Evolutionary conservation across 2,329 filamentous ascomycete genomes (phyloP).

Genomic region (Scleromitrula shiraiana): DNA sequence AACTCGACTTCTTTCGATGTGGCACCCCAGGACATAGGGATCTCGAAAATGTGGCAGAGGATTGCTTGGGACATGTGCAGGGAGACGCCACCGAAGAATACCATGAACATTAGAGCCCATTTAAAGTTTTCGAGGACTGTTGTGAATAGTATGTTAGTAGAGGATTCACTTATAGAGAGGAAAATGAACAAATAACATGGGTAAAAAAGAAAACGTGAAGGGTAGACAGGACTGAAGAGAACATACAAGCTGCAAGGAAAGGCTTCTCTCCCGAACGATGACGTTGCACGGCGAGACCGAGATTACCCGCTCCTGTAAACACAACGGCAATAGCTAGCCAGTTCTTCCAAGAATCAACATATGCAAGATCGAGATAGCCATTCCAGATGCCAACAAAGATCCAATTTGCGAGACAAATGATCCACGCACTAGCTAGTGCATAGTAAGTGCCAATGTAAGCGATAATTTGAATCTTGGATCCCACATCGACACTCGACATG

Average conservation of each 20-base stretch:
- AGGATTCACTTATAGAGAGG: not conserved
- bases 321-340: slow-evolving; percentile 57
- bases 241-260: slow-evolving; percentile 38
- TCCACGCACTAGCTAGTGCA: slow-evolving; percentile 58
- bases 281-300: slow-evolving; percentile 50
- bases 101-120: slow-evolving; percentile 8
- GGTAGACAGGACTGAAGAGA: no score
- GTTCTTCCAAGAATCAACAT: slow-evolving; percentile 57
- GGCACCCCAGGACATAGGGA: slow-evolving; percentile 77
- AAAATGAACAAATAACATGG: no score
- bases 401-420: slow-evolving; percentile 61
- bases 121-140: slow-evolving; percentile 10
- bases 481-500: slow-evolving; percentile 50
- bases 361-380: slow-evolving; percentile 57
- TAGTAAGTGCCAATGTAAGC: slow-evolving; percentile 57
- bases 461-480: slow-evolving; percentile 63
- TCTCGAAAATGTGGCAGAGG: slow-evolving; percentile 71
- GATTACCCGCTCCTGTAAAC: slow-evolving; percentile 44
- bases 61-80: slow-evolving; percentile 73
- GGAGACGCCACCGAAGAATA: slow-evolving; percentile 76
- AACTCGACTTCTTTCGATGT: slow-evolving; percentile 69
- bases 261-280: slow-evolving; percentile 50
- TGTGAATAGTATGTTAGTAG: not conserved
- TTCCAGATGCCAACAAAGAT: slow-evolving; percentile 64
- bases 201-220: no score